phyloP scores from a whole-genome alignment of 805 yeast genomes.

The Candida xiaguanensis region DNA sequence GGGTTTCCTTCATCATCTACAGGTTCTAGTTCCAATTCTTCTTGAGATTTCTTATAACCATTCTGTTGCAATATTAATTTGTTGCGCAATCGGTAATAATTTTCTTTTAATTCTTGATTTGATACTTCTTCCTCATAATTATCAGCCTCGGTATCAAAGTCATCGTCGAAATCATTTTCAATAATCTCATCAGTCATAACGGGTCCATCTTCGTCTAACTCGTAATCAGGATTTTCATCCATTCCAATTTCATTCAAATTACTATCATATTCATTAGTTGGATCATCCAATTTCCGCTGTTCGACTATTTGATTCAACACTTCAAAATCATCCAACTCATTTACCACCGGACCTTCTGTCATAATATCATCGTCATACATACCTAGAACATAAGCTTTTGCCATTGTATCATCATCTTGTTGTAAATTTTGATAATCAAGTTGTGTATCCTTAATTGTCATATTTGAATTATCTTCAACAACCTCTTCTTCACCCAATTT shows the following conservation, averaged over 20 bases:
- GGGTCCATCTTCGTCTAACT: slow-evolving; percentile 25
- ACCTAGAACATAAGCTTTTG: slow-evolving; percentile 56
- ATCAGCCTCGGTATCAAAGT: slow-evolving; percentile 18
- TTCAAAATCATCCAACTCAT: slow-evolving; percentile 52
- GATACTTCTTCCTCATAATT: slow-evolving; percentile 25
- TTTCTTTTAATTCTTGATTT: slow-evolving; percentile 46
- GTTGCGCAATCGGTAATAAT: slow-evolving; percentile 56
- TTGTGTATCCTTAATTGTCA: slow-evolving; percentile 20
- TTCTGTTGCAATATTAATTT: slow-evolving; percentile 40
- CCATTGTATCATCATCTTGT: slow-evolving; percentile 54
- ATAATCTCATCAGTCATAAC: slow-evolving; percentile 31
- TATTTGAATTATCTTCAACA: background rate
- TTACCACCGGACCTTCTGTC: slow-evolving; percentile 54
- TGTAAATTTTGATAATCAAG: slow-evolving; percentile 42
- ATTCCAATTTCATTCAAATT: slow-evolving; percentile 19
- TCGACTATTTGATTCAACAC: slow-evolving; percentile 47
- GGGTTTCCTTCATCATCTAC: slow-evolving; percentile 62
- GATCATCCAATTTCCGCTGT: background rate
- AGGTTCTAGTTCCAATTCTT: slow-evolving; percentile 61
- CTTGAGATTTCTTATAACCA: slow-evolving; percentile 44
- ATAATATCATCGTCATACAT: slow-evolving; percentile 57
- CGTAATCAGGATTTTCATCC: slow-evolving; percentile 27
- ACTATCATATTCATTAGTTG: slow-evolving; percentile 6
- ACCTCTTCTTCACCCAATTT: slow-evolving; percentile 1
- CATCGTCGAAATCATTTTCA: slow-evolving; percentile 33